Evolutionary conservation across 2,329 filamentous ascomycete species (phyloP).

Genomic region (Dactylellina drechsleri): DNA sequence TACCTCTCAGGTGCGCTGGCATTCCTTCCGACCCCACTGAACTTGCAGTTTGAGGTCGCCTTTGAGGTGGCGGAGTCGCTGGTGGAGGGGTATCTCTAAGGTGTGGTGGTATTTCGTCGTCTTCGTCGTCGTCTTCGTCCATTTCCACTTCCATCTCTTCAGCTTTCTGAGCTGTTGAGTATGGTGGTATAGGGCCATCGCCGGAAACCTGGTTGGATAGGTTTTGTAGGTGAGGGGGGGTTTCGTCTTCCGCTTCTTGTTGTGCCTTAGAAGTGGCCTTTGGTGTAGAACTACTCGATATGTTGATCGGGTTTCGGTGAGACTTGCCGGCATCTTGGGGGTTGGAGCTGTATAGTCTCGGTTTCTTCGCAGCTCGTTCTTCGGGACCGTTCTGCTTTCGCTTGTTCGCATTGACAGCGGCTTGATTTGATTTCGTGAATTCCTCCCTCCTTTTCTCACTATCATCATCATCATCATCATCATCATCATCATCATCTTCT

Average conservation of each 20-base stretch:
- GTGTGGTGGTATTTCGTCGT: conserved; percentile 28
- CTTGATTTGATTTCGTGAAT: background rate
- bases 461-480: background rate
- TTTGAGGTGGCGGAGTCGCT: conserved; percentile 18
- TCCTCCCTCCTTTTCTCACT: background rate
- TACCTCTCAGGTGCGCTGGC: conserved; percentile 13
- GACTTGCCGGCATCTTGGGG: background rate
- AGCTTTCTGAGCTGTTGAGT: too few species aligned
- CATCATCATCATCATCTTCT: background rate
- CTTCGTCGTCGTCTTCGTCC: conserved; percentile 2
- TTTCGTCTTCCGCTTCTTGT: background rate
- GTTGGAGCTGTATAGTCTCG: conserved; percentile 9
- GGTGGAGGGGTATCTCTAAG: conserved; percentile 29
- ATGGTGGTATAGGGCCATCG: too few species aligned
- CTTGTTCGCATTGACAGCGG: conserved; percentile 27
- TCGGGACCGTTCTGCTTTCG: conserved; percentile 34
- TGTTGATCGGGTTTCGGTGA: conserved; percentile 2
- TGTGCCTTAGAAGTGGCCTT: conserved; percentile 3
- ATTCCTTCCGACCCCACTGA: background rate
- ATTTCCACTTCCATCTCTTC: background rate
- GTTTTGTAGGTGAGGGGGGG: background rate
- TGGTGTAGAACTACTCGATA: conserved; percentile 5
- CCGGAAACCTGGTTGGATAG: too few species aligned
- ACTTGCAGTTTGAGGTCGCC: background rate
- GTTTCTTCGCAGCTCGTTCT: conserved; percentile 37